Evolutionary conservation across 805 yeast species (phyloP).

Genomic region (Wickerhamomyces mucosus): DNA sequence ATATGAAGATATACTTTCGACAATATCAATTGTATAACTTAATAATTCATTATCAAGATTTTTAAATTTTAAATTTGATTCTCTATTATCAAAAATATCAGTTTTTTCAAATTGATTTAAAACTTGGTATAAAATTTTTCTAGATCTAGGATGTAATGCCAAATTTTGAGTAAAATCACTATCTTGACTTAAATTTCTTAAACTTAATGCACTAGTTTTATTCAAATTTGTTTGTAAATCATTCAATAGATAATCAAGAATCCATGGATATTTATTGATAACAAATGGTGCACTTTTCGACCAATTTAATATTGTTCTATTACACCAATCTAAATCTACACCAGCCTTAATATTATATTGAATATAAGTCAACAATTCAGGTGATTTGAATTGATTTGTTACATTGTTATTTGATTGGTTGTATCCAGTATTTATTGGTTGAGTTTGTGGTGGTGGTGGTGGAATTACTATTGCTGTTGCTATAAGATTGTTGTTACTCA

Average conservation of each 20-base stretch:
- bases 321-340: slow-evolving; percentile 19
- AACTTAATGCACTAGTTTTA: slow-evolving; percentile 32
- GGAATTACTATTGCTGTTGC: slow-evolving; percentile 4
- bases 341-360: slow-evolving; percentile 15
- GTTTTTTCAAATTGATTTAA: slow-evolving; percentile 24
- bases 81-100: slow-evolving; percentile 21
- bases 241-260: slow-evolving; percentile 14
- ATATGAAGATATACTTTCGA: slow-evolving; percentile 79
- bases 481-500: no score
- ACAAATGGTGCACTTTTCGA: slow-evolving; percentile 15
- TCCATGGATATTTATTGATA: slow-evolving; percentile 14
- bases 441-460: background rate
- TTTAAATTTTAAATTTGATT: slow-evolving; percentile 15
- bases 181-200: slow-evolving; percentile 81
- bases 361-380: slow-evolving; percentile 18
- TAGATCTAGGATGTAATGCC: slow-evolving; percentile 42
- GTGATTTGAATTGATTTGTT: slow-evolving; percentile 1
- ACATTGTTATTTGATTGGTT: slow-evolving; percentile 16
- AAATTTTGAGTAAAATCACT: slow-evolving; percentile 71
- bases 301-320: slow-evolving; percentile 13
- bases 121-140: slow-evolving; percentile 32
- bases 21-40: slow-evolving; percentile 63
- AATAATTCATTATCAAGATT: slow-evolving; percentile 43
- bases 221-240: slow-evolving; percentile 10
- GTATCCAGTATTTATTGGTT: slow-evolving; percentile 5